Percentiles rank a stretch among this genome's conserved stretches.
phyloP scores from a whole-genome alignment of 2,329 filamentous ascomycete species.

The Apiospora hydei region DNA sequence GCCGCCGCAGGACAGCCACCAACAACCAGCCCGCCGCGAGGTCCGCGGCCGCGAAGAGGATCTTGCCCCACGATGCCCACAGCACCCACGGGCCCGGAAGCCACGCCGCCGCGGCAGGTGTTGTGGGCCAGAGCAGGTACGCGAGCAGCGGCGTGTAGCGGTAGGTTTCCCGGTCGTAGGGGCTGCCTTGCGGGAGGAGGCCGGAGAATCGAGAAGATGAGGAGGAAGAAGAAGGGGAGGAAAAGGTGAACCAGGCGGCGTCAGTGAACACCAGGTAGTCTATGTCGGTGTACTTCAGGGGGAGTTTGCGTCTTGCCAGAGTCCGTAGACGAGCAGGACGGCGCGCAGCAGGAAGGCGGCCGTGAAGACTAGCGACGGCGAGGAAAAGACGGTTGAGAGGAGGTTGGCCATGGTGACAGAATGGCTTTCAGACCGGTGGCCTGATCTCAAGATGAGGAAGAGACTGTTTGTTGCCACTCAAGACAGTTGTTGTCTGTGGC shows the following conservation, averaged over 20 bases:
- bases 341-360: slow-evolving; percentile 71
- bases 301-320: slow-evolving; percentile 90
- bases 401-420: slow-evolving; percentile 34
- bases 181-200: slow-evolving; percentile 54
- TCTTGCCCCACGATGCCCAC: slow-evolving; percentile 87
- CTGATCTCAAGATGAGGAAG: not conserved
- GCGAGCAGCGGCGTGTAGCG: slow-evolving; percentile 94
- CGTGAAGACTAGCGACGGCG: slow-evolving; percentile 59
- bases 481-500: not conserved
- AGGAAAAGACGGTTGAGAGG: slow-evolving; percentile 44
- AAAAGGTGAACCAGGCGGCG: slow-evolving; percentile 73
- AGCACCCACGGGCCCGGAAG: slow-evolving; percentile 36
- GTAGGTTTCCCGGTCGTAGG: slow-evolving; percentile 92
- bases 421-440: not conserved
- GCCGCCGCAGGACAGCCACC: slow-evolving; percentile 48
- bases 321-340: slow-evolving; percentile 82
- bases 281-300: slow-evolving; percentile 97
- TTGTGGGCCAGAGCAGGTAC: slow-evolving; percentile 87
- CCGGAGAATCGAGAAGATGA: slow-evolving; percentile 86
- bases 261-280: slow-evolving; percentile 99
- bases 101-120: slow-evolving; percentile 36
- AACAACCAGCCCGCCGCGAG: slow-evolving; percentile 77
- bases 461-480: not conserved
- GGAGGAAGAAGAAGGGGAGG: slow-evolving; percentile 67
- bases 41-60: slow-evolving; percentile 84